Conservation (phyloP, 352 stramenopile genomes). For the Phytophthora gonapodyides region DNA sequence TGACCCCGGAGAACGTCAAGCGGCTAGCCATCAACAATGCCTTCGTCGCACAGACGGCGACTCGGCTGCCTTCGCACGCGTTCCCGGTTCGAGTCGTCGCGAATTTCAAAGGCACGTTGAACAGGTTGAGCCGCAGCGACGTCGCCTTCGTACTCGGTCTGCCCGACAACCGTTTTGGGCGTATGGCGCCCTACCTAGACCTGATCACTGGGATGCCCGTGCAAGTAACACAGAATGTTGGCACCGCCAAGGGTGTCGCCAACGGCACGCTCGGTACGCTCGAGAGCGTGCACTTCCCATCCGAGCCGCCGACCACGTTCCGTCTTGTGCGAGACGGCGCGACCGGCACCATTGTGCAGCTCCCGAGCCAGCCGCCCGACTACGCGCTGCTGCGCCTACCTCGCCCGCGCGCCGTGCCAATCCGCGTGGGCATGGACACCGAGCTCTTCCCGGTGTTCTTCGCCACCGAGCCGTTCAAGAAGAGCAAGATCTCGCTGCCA, state of each 20-base stretch:
- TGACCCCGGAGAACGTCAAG: not conserved
- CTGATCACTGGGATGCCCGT: not conserved
- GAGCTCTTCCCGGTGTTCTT: too few species aligned
- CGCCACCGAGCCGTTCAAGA: too few species aligned
- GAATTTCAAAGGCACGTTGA: not conserved
- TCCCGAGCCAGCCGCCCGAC: not conserved
- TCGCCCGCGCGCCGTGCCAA: too few species aligned
- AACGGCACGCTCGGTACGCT: not conserved
- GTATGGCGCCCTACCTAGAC: not conserved
- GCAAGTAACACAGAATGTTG: not conserved
- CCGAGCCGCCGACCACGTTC: too few species aligned
- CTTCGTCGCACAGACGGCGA: not conserved
- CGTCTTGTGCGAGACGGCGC: too few species aligned
- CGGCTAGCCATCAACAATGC: conserved; percentile 11
- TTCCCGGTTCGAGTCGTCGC: not conserved
- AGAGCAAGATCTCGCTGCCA: too few species aligned
- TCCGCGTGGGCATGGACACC: too few species aligned
- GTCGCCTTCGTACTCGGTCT: not conserved
- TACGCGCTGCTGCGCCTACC: not conserved
- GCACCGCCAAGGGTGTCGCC: not conserved
- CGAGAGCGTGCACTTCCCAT: too few species aligned
- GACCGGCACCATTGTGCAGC: too few species aligned
- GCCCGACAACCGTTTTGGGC: not conserved
- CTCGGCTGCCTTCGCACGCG: too few species aligned
- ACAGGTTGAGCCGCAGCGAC: not conserved